Evolutionary conservation across 2,329 filamentous ascomycete genomes (phyloP), one percentile per base, ranked within the genome.

Genomic region (Hypoxylon sp.): DNA sequence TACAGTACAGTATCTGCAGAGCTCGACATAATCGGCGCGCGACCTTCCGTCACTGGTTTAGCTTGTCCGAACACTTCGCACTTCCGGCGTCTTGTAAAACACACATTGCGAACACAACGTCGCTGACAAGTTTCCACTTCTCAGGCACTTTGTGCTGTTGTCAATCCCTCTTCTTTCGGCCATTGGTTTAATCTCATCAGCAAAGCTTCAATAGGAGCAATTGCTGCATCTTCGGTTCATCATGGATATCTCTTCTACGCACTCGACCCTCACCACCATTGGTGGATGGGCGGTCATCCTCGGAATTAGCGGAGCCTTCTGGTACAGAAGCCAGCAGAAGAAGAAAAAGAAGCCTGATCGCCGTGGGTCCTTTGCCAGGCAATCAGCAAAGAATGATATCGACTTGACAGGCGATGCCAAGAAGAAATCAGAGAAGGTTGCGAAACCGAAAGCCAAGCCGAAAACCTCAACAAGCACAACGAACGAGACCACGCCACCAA

Each of bases 371-470:
- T 56, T 70, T 26, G 55, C 71, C 48, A 76, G 72, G 46, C 73
- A 73, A 54, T 59, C 72, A 17, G 67, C 39, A 19, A 75, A 74
- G 31, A 73, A 61, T 35, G 73, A 73, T 53, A 22, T 73, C 17
- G 76, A 76, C 47, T 73, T 74, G 19, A 69, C 75, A 10, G 75
- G 78, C 24, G 80, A 80, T 13, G 71, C 73, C 37, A 78, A 77
- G 57, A 77, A 75, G 54, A 80, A 84, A 75, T 60, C 79, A 42
- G 85, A 85, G 72, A 73, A 79, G 65, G 56, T 72, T 24, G 37
- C 66, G n/a, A 79, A 78, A 67, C 75, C 75, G 6, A 79, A 77
- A 68, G 77, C 80, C 19, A 81, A 82, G 50, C 74, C 77, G 37
- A 80, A 81, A 68, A 46, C 78, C 42, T 51, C 76, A 65, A 42